Percentiles rank a stretch among this genome's conserved stretches.
phyloP scores from a whole-genome alignment of 1,139 yeast genomes.

The Nematodospora anomalae region DNA sequence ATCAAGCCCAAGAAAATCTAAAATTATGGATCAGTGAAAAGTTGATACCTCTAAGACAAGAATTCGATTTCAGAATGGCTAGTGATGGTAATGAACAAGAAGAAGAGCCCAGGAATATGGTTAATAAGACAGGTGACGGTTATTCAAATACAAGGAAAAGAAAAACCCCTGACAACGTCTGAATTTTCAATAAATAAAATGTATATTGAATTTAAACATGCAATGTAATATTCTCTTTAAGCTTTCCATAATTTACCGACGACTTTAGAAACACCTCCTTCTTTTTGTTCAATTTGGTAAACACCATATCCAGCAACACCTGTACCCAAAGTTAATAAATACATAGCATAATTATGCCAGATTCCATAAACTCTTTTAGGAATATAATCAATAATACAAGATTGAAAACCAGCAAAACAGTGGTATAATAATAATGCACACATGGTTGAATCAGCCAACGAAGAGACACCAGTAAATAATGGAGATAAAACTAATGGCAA shows the following conservation, averaged over 20 bases:
- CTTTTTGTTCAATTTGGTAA: constrained; percentile 73
- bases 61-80: constrained; percentile 5
- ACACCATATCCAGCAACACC: constrained; percentile 75
- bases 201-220: too few relatives aligned
- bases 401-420: constrained; percentile 75
- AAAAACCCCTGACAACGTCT: constrained; percentile 11
- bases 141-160: constrained; percentile 11
- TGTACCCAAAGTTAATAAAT: constrained; percentile 68
- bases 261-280: constrained; percentile 42
- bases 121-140: background rate
- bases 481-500: constrained; percentile 79
- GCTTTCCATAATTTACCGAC: constrained; percentile 43
- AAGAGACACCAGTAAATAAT: constrained; percentile 65
- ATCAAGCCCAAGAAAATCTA: constrained; percentile 18
- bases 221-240: too few relatives aligned
- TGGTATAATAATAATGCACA: constrained; percentile 67
- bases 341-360: constrained; percentile 64
- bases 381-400: constrained; percentile 87
- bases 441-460: constrained; percentile 69
- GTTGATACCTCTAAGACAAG: constrained; percentile 12
- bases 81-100: background rate
- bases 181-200: constrained; percentile 5
- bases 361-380: constrained; percentile 81
- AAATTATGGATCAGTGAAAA: constrained; percentile 23
- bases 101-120: background rate